Base-by-base conservation (phyloP, 2,329 filamentous ascomycete species). In the Fusarium fujikuroi region DNA sequence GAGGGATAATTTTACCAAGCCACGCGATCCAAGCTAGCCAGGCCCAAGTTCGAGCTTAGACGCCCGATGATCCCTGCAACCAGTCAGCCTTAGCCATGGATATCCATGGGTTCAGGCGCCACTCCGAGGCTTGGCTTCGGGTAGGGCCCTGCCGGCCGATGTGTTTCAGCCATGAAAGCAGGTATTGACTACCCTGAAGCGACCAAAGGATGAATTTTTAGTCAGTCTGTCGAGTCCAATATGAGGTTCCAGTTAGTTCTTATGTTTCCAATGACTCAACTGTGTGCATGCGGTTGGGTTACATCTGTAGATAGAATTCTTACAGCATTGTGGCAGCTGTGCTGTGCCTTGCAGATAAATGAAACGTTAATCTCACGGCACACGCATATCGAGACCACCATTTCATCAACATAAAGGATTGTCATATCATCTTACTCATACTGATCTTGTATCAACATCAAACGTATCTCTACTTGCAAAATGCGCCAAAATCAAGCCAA, bases 61-160 rank as follows among this genome's bases (percentile, higher is more conserved):
- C 64, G 43, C 37, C 34, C 16, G 9, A 30, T 15, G 42, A 25
- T 12, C 43, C 32, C n/a, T n/a, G 44, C 12, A 43, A 11, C 9
- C 25, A 49, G 42, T 68, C 49, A 63, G 56, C 63, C 47, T 54
- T 32, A 50, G 40, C 39, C 39, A 46, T 25, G 54, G 50, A 39
- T 39, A 25, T 25, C 34, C 52, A 32, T 37, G 39, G 60, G 25
- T 32, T 28, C 21, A 30, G 14, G 28, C 34, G 56, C 58, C 65
- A 69, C 30, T 49, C n/a, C 43, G 18, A 30, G 39, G 39, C 50
- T 58, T 64, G 49, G 66, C 49, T 63, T 37, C 66, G 66, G 66
- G 65, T 69, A 64, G 28, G 58, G 65, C 66, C 43, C 46, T 64
- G 19, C 52, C 44, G 34, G 28, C 44, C 65, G 32, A 52, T 25